These are phyloP conservation scores for Fusarium sp. DNA, from an alignment of 2,329 filamentous ascomycete species.

Conservation along the genomic window DNA sequence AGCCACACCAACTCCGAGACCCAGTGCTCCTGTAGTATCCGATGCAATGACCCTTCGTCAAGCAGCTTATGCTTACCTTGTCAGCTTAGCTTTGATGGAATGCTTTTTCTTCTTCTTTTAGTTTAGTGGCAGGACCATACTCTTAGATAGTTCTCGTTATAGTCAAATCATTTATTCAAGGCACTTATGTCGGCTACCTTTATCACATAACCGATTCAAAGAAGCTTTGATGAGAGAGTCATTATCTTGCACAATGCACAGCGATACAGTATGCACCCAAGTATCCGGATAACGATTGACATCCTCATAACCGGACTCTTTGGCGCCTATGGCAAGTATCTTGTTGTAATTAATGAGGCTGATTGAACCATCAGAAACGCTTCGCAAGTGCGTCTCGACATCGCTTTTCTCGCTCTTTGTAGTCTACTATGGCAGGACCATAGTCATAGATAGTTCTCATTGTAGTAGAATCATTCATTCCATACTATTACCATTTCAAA, in stretches of 20 bases:
- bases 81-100: not conserved
- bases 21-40: not conserved
- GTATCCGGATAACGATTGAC: not conserved
- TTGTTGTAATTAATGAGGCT: not conserved
- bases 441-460: no score
- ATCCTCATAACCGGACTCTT: constrained; percentile 1
- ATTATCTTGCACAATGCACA: no score
- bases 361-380: not conserved
- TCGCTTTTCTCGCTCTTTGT: not conserved
- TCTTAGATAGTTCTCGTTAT: not conserved
- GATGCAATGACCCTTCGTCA: not conserved
- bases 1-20: not conserved
- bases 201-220: no score
- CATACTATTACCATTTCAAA: no score
- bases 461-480: no score
- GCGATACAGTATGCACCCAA: not conserved
- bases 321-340: constrained; percentile 1
- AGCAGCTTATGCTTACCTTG: not conserved
- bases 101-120: not conserved
- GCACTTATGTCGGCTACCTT: no score
- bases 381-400: not conserved
- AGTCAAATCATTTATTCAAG: not conserved
- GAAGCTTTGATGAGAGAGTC: no score
- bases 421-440: no score
- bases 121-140: not conserved